Evolutionary conservation across 345 rosid genomes (phyloP), one percentile per base, ranked within the genome.

Genomic region (Eucalyptus sideroxylon): DNA sequence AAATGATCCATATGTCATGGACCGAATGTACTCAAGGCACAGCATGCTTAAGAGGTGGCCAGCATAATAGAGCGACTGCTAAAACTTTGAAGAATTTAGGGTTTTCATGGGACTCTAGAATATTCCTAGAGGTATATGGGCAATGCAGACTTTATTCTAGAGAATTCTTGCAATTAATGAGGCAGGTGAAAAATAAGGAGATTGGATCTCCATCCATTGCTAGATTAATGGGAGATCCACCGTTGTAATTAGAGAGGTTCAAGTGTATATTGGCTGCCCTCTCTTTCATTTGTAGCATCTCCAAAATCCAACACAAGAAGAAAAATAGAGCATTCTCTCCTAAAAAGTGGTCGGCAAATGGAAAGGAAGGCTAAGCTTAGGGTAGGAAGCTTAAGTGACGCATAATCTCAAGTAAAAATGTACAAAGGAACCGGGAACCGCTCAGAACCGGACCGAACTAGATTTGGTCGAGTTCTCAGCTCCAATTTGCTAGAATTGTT

Each of bases 401-500:
- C 16, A 27, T 60, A 30, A 13, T 60, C 15, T 56, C 60, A 56
- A 56, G 60, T 27, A 51, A 17, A 1, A 51, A 51, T 51, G 56
- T 17, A 2, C 9, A 51, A 51, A 17, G 23, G 56, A 51, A 7
- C 4, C 2, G 23, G 2, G 2, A 51, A 51, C 23, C 9, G 9
- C 4, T 51, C 1, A 1, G 9, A 51, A 17, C 2, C 2, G 4
- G 9, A 51, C 23, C 2, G 1, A 17, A 51, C 55, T 0, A 51
- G 0, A 17, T 0, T 51, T 0, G 56, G 56, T 51, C 2, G 0
- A 0, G 23, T 51, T 50, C 56, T 1, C 0, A 0, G 1, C 4
- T 51, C 23, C 56, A 51, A 6, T 51, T 51, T 51, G 56, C 56
- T 17, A n/a, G 23, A 51, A 51, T 51, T 51, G 23, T 51, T 51